These are phyloP conservation scores for Neonectria faginata DNA, from an alignment of 2,329 filamentous ascomycete species.

Conservation along the genomic window DNA sequence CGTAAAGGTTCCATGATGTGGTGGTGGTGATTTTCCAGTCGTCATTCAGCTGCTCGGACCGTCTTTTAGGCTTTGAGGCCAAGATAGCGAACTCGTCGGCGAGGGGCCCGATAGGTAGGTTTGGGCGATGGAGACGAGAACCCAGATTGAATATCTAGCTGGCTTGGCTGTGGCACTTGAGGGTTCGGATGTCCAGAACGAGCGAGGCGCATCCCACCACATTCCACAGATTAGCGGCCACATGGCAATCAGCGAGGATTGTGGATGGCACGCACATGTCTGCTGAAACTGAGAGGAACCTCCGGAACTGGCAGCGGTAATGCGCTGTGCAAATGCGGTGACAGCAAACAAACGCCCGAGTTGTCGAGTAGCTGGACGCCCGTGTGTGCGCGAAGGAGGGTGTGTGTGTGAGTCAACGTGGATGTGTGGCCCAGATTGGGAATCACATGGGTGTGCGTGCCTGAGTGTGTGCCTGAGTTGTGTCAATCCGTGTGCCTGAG, in stretches of 20 bases:
- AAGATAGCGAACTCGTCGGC: slow-evolving; percentile 1
- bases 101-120: slow-evolving; percentile 9
- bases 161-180: not conserved
- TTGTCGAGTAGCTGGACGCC: not conserved
- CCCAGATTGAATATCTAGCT: not conserved
- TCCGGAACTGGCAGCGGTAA: not conserved
- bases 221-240: slow-evolving; percentile 18
- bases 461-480: slow-evolving; percentile 7
- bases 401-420: not conserved
- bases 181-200: slow-evolving; percentile 11
- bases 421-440: not conserved
- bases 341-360: slow-evolving; percentile 1
- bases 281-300: not conserved
- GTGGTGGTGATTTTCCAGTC: not conserved
- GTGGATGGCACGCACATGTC: slow-evolving; percentile 13
- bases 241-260: slow-evolving; percentile 11
- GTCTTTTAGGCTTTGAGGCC: not conserved
- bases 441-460: slow-evolving; percentile 2
- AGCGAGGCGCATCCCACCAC: slow-evolving; percentile 23
- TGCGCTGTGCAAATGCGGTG: slow-evolving; percentile 4
- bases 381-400: not conserved
- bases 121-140: not conserved
- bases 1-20: not conserved
- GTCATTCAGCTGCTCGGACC: not conserved
- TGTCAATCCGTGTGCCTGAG: slow-evolving; percentile 21